Base-by-base conservation (phyloP, 768 basidiomycete genomes). In the Tylopilus sp. region DNA sequence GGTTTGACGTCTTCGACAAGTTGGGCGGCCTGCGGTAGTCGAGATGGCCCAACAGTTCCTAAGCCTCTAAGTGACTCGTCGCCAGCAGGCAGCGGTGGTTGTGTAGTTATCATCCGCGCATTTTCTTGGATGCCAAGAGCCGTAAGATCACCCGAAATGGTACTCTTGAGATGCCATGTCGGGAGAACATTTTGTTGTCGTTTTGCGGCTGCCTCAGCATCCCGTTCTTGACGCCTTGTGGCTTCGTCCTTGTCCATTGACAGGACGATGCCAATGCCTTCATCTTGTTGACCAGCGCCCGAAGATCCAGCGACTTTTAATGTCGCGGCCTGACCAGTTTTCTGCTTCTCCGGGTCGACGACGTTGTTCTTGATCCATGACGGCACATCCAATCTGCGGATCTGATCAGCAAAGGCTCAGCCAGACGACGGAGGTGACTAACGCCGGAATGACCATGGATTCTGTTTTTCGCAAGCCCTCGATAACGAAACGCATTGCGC, bases 91-190 rank as follows among this genome's bases (percentile, higher is more conserved):
- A 75, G 50, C 50, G 51, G 52, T 39, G 52, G 42, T n/a, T 63
- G 64, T 36, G 59, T 70, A 12, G 65, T 62, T 47, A 78, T 78
- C 22, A 76, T 69, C 50, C 84, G 73, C n/a, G 79, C 82, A 55
- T 68, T 80, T 65, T 90, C 88, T 59, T 83, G 80, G 51, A 89
- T 79, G 18, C 93, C 92, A 36, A 95, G 75, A 20, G 91, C 87
- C 1, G 95, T 97, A 53, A 93, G 73, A 58, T 95, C 88, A 9
- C 94, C 93, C 4, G 92, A 86, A 54, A 99, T 92, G 3, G 97
- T 99, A 64, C 92, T 95, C 70, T 91, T 89, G 59, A 94, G 79
- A 73, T 97, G 91, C 97, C 97, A 99, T 12, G 88, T 77, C 1
- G 97, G 97, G 40, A 99, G 74, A 0, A 85, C 81, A 65, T 98